A percentile compares a stretch with the other conserved stretches of the same genome.
Conservation (phyloP, 2,329 filamentous ascomycete genomes). For the Elsinoe ampelina region DNA sequence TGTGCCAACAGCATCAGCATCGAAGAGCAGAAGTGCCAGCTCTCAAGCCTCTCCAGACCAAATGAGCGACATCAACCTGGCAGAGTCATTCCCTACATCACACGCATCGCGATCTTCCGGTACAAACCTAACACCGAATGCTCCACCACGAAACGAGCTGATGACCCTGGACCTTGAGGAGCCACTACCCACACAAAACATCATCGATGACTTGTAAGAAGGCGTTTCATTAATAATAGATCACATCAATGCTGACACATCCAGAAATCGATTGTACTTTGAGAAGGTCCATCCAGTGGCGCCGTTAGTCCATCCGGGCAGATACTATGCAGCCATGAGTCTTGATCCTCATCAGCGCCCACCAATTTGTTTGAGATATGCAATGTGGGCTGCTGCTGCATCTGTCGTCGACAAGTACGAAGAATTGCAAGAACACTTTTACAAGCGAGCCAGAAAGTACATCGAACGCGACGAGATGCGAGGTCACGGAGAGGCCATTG, state of each 20-base stretch:
- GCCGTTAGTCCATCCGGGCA: constrained; percentile 81
- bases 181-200: constrained; percentile 64
- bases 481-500: constrained; percentile 80
- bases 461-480: constrained; percentile 83
- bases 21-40: background rate
- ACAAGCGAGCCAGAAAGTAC: constrained; percentile 81
- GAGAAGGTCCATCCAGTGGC: constrained; percentile 77
- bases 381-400: constrained; percentile 92
- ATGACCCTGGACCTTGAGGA: constrained; percentile 76
- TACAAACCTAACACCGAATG: constrained; percentile 18
- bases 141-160: constrained; percentile 69
- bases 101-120: background rate
- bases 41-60: background rate
- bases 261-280: constrained; percentile 75
- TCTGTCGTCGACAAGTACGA: constrained; percentile 73
- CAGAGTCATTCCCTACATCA: constrained; percentile 1
- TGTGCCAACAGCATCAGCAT: background rate
- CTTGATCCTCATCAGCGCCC: constrained; percentile 78
- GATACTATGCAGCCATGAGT: constrained; percentile 82
- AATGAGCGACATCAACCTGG: background rate
- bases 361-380: constrained; percentile 80
- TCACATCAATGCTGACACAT: constrained; percentile 16
- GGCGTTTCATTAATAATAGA: too few species aligned
- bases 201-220: constrained; percentile 74
- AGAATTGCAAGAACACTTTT: constrained; percentile 77